A percentile compares a stretch with the other conserved stretches of the same genome.
These are phyloP conservation scores for Diaporthe sp. DNA, from an alignment of 2,329 filamentous ascomycete species.

Conservation along the genomic window DNA sequence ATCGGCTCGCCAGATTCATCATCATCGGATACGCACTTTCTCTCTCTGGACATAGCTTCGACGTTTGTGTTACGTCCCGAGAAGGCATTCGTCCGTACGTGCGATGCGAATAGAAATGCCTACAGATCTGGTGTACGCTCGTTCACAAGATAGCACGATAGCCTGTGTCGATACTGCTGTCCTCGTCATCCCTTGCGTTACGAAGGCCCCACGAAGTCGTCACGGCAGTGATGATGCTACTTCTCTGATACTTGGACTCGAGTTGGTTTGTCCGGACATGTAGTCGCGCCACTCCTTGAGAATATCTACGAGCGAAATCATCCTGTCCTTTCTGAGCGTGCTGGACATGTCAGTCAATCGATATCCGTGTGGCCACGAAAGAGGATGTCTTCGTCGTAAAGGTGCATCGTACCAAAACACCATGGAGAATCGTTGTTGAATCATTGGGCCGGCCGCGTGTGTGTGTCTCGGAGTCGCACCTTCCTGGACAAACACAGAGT, in stretches of 20 bases:
- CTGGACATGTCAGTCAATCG: neutral
- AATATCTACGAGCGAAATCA: neutral
- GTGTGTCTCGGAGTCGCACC: neutral
- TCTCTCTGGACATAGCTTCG: neutral
- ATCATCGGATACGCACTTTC: neutral
- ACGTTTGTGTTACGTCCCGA: neutral
- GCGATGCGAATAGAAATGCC: neutral
- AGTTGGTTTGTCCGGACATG: too few relatives aligned
- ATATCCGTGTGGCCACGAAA: neutral
- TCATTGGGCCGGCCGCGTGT: neutral
- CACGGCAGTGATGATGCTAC: neutral
- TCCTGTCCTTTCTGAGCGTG: neutral
- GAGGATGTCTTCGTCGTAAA: neutral
- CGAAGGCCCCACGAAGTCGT: neutral
- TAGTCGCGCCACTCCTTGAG: too few relatives aligned
- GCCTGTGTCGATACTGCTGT: neutral
- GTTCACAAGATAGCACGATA: neutral
- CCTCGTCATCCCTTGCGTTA: neutral
- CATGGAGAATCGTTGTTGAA: neutral
- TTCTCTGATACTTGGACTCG: neutral
- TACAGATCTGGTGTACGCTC: constrained; percentile 6
- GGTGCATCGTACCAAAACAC: neutral
- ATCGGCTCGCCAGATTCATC: neutral
- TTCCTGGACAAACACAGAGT: constrained; percentile 14
- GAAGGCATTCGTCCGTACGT: neutral